Evolutionary conservation across 495 filamentous ascomycete genomes (phyloP).

Genomic region (Podospora pseudoanserina): DNA sequence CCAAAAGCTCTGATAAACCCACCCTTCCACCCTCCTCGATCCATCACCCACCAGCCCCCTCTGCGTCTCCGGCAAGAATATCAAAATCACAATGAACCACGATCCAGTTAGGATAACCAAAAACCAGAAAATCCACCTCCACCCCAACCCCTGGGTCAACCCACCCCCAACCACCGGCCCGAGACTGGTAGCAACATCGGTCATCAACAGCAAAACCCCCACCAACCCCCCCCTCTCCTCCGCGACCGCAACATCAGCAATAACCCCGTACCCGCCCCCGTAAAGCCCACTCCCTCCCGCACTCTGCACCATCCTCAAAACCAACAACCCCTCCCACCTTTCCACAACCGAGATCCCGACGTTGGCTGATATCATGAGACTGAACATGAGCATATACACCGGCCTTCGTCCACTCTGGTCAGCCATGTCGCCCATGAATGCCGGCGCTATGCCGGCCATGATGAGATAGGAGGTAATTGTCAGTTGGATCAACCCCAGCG

Average conservation of each 20-base stretch:
- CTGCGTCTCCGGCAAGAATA: conserved; percentile 58
- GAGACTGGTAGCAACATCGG: conserved; percentile 21
- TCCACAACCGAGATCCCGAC: conserved; percentile 49
- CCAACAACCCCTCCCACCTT: conserved; percentile 46
- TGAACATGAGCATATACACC: conserved; percentile 46
- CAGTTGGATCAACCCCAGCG: conserved; percentile 47
- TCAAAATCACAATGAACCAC: conserved; percentile 40
- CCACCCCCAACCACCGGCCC: conserved; percentile 52
- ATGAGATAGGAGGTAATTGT: conserved; percentile 50
- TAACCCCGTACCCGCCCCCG: conserved; percentile 46
- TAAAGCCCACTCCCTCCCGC: conserved; percentile 37
- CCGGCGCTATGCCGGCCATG: conserved; percentile 48
- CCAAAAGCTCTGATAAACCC: conserved; percentile 31
- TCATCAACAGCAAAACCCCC: conserved; percentile 23
- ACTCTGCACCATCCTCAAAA: conserved; percentile 51
- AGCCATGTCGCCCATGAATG: conserved; percentile 48
- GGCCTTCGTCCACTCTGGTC: conserved; percentile 48
- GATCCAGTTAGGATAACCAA: conserved; percentile 50
- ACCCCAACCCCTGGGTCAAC: conserved; percentile 57
- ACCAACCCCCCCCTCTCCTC: conserved; percentile 50
- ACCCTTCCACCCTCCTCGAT: conserved; percentile 27
- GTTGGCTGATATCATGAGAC: conserved; percentile 48
- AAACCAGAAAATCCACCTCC: conserved; percentile 70
- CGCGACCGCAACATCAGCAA: conserved; percentile 46
- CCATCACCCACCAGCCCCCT: conserved; percentile 66